Evolutionary conservation across 805 yeast species (phyloP).

Genomic region (Candida manassasensis): DNA sequence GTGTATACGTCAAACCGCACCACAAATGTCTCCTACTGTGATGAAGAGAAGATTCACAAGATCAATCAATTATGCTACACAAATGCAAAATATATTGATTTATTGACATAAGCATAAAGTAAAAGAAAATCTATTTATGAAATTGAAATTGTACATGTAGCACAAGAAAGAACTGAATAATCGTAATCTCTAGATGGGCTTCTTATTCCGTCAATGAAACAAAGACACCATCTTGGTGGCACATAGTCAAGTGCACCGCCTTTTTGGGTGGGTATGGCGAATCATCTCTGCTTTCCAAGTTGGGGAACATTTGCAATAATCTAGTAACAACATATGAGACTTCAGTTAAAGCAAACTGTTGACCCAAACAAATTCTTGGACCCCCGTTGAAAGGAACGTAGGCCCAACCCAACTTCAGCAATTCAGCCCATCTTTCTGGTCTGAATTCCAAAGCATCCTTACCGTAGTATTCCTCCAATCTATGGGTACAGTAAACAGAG

Average conservation of each 20-base stretch:
- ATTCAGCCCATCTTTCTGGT: constrained; percentile 48
- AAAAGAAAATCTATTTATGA: too few species aligned
- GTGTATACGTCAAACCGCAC: too few species aligned
- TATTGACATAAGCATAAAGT: too few species aligned
- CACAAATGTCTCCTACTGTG: too few species aligned
- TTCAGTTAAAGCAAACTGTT: constrained; percentile 53
- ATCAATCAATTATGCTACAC: too few species aligned
- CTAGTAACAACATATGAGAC: constrained; percentile 43
- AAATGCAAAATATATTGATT: too few species aligned
- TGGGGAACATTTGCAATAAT: constrained; percentile 24
- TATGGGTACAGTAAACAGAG: constrained; percentile 41
- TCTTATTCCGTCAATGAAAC: constrained; percentile 7
- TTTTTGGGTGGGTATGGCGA: constrained; percentile 29
- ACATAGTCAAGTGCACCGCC: constrained; percentile 26
- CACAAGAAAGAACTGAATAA: neutral
- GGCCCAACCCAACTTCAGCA: constrained; percentile 40
- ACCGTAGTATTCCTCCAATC: constrained; percentile 39
- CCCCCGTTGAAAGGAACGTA: constrained; percentile 54
- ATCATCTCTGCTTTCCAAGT: constrained; percentile 15
- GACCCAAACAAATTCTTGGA: constrained; percentile 54
- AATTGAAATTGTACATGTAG: too few species aligned
- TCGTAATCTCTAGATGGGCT: neutral
- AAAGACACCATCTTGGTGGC: constrained; percentile 18
- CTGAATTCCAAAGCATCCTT: constrained; percentile 41
- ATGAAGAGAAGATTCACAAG: too few species aligned